Percentiles rank a stretch among this genome's conserved stretches.
Conservation (phyloP, 208 protist species). For the Trypanosoma cruzi region DNA sequence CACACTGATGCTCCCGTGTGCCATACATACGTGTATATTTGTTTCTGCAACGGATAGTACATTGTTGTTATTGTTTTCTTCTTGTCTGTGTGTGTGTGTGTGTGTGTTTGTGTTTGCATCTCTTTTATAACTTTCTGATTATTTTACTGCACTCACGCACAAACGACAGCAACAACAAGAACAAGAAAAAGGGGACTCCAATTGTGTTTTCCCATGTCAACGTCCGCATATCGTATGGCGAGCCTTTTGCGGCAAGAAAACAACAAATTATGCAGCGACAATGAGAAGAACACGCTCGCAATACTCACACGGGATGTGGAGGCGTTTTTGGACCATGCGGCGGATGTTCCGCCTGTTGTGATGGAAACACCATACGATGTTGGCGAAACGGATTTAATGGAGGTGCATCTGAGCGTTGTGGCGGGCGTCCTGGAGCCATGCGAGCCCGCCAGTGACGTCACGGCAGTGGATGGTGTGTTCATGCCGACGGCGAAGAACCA, state of each 20-base stretch:
- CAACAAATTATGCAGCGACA: not conserved
- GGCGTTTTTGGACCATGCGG: conserved; percentile 51
- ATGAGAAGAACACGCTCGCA: conserved; percentile 38
- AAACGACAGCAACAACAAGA: not conserved
- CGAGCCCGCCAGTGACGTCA: conserved; percentile 8
- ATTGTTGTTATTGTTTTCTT: conserved; percentile 3
- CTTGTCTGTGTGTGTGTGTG: too few relatives aligned
- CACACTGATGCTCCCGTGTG: not conserved
- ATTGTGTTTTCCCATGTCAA: conserved; percentile 23
- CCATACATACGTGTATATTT: not conserved
- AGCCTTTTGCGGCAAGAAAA: conserved; percentile 24
- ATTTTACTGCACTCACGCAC: not conserved
- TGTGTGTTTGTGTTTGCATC: not conserved
- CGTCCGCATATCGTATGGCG: conserved; percentile 33
- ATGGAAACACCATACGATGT: conserved; percentile 40
- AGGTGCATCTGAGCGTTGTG: conserved; percentile 80
- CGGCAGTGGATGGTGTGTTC: conserved; percentile 44
- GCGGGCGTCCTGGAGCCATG: conserved; percentile 78
- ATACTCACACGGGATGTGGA: conserved; percentile 53
- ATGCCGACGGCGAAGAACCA: conserved; percentile 61
- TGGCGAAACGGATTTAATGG: not conserved
- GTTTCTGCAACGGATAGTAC: not conserved
- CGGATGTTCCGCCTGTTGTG: conserved; percentile 44
- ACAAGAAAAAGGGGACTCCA: not conserved
- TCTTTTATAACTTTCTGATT: not conserved